Evolutionary conservation across 768 basidiomycete genomes (phyloP).

Genomic region (Boletus speciosus): DNA sequence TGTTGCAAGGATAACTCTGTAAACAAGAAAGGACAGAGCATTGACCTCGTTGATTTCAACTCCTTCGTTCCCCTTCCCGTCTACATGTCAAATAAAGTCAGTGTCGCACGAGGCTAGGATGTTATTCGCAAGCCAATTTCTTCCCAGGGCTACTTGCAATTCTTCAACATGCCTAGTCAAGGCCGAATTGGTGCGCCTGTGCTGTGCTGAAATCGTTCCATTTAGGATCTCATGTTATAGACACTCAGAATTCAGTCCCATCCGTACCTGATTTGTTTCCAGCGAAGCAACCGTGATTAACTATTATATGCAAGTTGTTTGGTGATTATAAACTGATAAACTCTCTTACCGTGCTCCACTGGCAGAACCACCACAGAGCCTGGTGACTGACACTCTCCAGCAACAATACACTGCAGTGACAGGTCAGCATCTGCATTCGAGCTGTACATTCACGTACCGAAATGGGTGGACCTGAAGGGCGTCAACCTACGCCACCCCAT

Average conservation of each 20-base stretch:
- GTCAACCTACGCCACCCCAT: constrained; percentile 30
- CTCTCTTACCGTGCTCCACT: constrained; percentile 1
- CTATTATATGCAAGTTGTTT: background rate
- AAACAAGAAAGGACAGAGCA: constrained; percentile 39
- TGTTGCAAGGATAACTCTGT: constrained; percentile 37
- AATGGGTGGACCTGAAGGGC: background rate
- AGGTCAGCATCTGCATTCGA: constrained; percentile 16
- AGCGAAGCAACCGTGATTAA: background rate
- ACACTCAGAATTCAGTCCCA: background rate
- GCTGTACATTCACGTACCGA: background rate
- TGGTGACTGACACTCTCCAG: constrained; percentile 37
- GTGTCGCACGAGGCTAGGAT: background rate
- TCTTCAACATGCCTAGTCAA: background rate
- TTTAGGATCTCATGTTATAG: background rate
- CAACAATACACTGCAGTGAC: constrained; percentile 36
- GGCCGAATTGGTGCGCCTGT: background rate
- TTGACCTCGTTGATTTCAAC: constrained; percentile 6
- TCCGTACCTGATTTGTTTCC: background rate
- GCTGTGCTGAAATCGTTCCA: background rate
- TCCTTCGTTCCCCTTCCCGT: background rate
- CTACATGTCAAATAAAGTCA: background rate
- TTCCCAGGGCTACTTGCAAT: background rate
- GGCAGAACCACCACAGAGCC: constrained; percentile 31
- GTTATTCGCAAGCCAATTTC: background rate
- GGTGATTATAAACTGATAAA: no score